Conservation (phyloP, 164 flowering plant species). For the Cinnamomum micranthum region DNA sequence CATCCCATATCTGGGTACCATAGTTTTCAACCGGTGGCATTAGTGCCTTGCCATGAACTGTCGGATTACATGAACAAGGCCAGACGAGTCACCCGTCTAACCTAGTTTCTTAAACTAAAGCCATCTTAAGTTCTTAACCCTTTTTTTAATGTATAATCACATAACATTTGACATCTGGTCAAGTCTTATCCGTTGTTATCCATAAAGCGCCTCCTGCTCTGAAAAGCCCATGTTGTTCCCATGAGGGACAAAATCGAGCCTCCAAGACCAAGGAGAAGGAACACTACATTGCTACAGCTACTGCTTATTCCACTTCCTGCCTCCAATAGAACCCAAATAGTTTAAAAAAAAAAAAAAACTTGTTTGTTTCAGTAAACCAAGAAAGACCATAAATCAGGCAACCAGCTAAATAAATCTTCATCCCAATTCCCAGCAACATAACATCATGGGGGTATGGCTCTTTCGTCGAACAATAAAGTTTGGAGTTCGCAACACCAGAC, state of each 20-base stretch:
- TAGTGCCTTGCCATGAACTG: too few species aligned
- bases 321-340: not conserved
- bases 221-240: not conserved
- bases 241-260: not conserved
- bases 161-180: not conserved
- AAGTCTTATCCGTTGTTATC: not conserved
- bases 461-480: too few species aligned
- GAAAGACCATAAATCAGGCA: not conserved
- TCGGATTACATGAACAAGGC: too few species aligned
- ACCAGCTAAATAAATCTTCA: not conserved
- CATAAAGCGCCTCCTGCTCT: not conserved
- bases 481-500: not conserved
- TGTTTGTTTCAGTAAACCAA: not conserved
- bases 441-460: not conserved
- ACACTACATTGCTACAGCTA: not conserved
- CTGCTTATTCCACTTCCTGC: not conserved
- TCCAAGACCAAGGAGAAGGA: not conserved
- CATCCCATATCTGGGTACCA: too few species aligned
- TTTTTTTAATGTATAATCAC: not conserved
- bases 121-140: not conserved
- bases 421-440: not conserved
- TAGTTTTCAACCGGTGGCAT: too few species aligned
- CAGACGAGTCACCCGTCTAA: too few species aligned
- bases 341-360: too few species aligned
- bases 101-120: not conserved